phyloP scores from a whole-genome alignment of 2,329 filamentous ascomycete species.

The Hawksworthiomyces lignivorus region DNA sequence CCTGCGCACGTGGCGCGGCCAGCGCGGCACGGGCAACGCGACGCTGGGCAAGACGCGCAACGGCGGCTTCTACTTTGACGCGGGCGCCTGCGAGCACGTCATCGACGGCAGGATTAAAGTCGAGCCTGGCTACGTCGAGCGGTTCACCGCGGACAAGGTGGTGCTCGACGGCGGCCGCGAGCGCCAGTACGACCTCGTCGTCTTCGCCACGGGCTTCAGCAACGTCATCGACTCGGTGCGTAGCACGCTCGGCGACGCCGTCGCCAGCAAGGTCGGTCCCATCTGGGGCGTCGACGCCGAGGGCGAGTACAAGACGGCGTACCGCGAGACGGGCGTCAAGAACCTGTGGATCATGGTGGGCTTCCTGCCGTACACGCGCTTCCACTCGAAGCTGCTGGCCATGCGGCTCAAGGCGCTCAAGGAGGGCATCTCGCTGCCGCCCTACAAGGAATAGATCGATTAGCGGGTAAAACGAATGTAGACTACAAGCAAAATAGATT shows the following conservation, averaged over 20 bases:
- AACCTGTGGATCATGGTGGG: constrained; percentile 31
- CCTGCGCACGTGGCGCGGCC: constrained; percentile 8
- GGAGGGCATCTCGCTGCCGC: constrained; percentile 12
- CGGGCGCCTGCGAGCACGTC: constrained; percentile 9
- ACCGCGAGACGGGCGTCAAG: constrained; percentile 24
- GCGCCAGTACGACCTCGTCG: constrained; percentile 31
- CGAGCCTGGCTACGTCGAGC: constrained; percentile 17
- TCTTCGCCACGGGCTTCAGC: constrained; percentile 41
- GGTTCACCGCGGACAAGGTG: constrained; percentile 25
- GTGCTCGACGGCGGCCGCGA: constrained; percentile 24
- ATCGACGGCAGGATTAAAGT: constrained; percentile 9
- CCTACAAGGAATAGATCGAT: constrained; percentile 9
- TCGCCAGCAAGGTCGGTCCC: constrained; percentile 38
- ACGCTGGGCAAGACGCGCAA: constrained; percentile 8
- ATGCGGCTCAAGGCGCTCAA: constrained; percentile 24
- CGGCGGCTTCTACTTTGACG: constrained; percentile 12
- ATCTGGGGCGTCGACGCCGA: constrained; percentile 42
- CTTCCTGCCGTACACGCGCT: constrained; percentile 26
- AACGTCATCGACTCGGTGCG: constrained; percentile 44
- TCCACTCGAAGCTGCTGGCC: constrained; percentile 26
- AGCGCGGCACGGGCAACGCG: constrained; percentile 7
- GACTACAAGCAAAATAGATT: no score
- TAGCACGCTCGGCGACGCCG: constrained; percentile 39
- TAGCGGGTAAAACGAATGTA: neutral
- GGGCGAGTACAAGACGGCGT: constrained; percentile 33